phyloP scores from a whole-genome alignment of 768 basidiomycete species.

The Termitomyces sp. region DNA sequence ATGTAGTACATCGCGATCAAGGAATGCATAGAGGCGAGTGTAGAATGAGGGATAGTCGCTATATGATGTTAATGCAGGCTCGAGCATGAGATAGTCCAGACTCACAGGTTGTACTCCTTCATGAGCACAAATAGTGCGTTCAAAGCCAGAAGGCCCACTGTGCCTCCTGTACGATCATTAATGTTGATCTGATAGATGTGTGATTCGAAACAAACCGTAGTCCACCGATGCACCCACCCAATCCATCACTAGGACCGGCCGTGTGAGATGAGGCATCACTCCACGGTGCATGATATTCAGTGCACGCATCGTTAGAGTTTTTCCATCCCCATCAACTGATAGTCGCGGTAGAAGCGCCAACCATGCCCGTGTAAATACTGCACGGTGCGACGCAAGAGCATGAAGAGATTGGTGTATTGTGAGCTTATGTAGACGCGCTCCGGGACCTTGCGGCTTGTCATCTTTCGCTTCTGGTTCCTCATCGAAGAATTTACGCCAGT shows the following conservation, averaged over 20 bases:
- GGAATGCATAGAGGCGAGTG: conserved; percentile 84
- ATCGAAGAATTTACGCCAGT: conserved; percentile 88
- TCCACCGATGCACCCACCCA: conserved; percentile 88
- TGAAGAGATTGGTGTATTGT: conserved; percentile 79
- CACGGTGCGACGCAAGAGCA: conserved; percentile 71
- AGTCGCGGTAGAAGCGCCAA: conserved; percentile 65
- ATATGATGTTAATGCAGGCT: background rate
- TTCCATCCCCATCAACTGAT: conserved; percentile 38
- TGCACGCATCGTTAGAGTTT: conserved; percentile 49
- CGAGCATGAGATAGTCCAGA: conserved; percentile 5
- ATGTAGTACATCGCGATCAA: conserved; percentile 86
- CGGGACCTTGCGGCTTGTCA: conserved; percentile 32
- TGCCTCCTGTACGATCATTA: conserved; percentile 55
- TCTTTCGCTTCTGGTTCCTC: conserved; percentile 44
- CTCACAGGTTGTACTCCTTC: conserved; percentile 90
- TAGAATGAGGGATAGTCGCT: conserved; percentile 98
- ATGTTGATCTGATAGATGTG: background rate
- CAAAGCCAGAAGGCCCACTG: conserved; percentile 82
- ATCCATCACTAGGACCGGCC: conserved; percentile 83
- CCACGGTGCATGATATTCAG: conserved; percentile 81
- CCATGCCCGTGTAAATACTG: conserved; percentile 84
- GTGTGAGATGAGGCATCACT: conserved; percentile 80
- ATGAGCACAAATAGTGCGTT: conserved; percentile 92
- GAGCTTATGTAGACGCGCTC: conserved; percentile 57
- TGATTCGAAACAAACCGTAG: conserved; percentile 48